Evolutionary conservation across 306 rosid species (phyloP).

Genomic region (Lablab purpureus): DNA sequence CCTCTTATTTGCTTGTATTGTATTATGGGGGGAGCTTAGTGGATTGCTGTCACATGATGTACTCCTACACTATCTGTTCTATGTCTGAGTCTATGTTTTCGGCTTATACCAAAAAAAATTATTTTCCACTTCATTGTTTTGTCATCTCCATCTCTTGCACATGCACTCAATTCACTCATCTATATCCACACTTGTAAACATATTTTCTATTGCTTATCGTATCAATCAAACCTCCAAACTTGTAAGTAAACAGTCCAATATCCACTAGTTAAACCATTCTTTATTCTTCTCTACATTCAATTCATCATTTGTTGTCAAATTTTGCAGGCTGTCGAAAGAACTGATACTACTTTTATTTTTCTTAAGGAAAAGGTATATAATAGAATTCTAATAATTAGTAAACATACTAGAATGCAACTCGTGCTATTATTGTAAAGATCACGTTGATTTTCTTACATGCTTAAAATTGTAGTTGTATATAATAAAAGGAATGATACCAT

Average conservation of each 20-base stretch:
- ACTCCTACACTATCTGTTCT: conserved; percentile 61
- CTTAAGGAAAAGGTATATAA: not conserved
- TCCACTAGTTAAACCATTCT: not conserved
- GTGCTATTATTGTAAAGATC: not conserved
- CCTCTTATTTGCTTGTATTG: conserved; percentile 52
- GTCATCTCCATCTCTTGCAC: conserved; percentile 21
- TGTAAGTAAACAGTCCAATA: no score
- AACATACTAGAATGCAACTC: not conserved
- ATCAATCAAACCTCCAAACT: not conserved
- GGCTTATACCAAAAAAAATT: conserved; percentile 61
- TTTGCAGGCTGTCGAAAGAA: not conserved
- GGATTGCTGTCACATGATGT: conserved; percentile 63
- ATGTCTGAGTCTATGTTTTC: conserved; percentile 72
- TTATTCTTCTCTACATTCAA: not conserved
- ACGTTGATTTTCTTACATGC: not conserved
- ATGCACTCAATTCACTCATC: not conserved
- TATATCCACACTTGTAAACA: not conserved
- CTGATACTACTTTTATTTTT: not conserved
- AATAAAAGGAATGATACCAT: not conserved
- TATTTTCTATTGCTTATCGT: not conserved
- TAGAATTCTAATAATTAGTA: not conserved
- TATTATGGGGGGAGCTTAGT: conserved; percentile 53
- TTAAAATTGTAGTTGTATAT: not conserved
- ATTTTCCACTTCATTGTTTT: not conserved
- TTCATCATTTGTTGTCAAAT: not conserved